A percentile compares a stretch with the other conserved stretches of the same genome.
Conservation (phyloP, 768 basidiomycete species). For the Amanita brunnescens region DNA sequence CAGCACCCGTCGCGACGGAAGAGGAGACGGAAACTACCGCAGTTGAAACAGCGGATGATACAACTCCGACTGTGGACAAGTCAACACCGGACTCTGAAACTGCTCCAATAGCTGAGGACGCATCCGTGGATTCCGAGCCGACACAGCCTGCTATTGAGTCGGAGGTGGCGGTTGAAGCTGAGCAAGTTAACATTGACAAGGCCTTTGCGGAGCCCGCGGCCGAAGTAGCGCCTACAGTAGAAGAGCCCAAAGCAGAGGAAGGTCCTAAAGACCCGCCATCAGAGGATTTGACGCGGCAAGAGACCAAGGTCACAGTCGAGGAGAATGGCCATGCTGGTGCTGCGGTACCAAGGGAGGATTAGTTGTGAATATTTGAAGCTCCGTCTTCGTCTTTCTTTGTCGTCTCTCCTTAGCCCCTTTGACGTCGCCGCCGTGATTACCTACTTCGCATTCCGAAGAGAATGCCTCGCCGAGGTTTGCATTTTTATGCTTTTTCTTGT, state of each 20-base stretch:
- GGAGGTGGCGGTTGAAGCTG: constrained; percentile 3
- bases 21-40: not conserved
- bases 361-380: not conserved
- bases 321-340: constrained; percentile 1
- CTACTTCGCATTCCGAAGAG: not conserved
- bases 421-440: not conserved
- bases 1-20: not conserved
- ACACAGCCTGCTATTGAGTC: not conserved
- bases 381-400: not conserved
- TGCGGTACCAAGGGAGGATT: not conserved
- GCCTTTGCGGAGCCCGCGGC: constrained; percentile 5
- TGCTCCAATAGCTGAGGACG: not conserved
- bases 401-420: not conserved
- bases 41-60: not conserved
- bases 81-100: not conserved
- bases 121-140: constrained; percentile 5
- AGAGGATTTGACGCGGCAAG: not conserved
- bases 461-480: not conserved
- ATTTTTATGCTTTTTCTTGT: not conserved
- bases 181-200: constrained; percentile 8
- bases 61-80: not conserved
- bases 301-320: constrained; percentile 3
- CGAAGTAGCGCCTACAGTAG: constrained; percentile 1
- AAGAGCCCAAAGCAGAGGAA: constrained; percentile 1
- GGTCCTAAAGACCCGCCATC: not conserved